Evolutionary conservation across 805 yeast species (phyloP).

Genomic region (Candida dajiaensis): DNA sequence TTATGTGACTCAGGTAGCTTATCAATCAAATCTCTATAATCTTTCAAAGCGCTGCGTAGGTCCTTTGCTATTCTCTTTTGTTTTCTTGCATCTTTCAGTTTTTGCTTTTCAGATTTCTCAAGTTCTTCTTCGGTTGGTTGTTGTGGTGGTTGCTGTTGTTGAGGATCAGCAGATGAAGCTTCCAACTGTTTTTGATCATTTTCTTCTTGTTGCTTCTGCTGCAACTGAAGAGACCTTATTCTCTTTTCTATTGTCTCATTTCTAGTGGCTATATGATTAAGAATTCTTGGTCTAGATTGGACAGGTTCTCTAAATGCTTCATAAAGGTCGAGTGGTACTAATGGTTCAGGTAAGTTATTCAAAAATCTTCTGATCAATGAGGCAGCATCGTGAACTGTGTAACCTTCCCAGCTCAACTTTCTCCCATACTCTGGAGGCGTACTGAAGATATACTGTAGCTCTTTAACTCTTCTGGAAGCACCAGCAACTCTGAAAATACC

Average conservation of each 20-base stretch:
- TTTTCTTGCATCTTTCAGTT: slow-evolving; percentile 31
- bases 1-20: slow-evolving; percentile 70
- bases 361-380: slow-evolving; percentile 80
- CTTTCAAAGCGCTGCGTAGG: slow-evolving; percentile 60
- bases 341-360: slow-evolving; percentile 86
- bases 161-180: slow-evolving; percentile 6
- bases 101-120: slow-evolving; percentile 25
- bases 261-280: slow-evolving; percentile 59
- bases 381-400: slow-evolving; percentile 95
- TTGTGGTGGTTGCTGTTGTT: not conserved
- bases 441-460: slow-evolving; percentile 77
- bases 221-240: slow-evolving; percentile 25
- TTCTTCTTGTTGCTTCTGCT: slow-evolving; percentile 6
- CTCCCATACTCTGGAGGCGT: slow-evolving; percentile 88
- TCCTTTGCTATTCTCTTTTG: slow-evolving; percentile 55
- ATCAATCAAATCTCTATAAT: slow-evolving; percentile 64
- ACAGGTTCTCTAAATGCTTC: slow-evolving; percentile 77
- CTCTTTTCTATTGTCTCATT: slow-evolving; percentile 37
- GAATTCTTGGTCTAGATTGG: slow-evolving; percentile 52
- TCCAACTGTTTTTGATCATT: slow-evolving; percentile 4
- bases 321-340: slow-evolving; percentile 74
- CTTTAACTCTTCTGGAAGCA: slow-evolving; percentile 79
- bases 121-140: slow-evolving; percentile 9
- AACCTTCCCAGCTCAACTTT: slow-evolving; percentile 82
- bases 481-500: slow-evolving; percentile 96